Base-by-base conservation (phyloP, 139 green algal genomes). In the Coelastrella sp. region DNA sequence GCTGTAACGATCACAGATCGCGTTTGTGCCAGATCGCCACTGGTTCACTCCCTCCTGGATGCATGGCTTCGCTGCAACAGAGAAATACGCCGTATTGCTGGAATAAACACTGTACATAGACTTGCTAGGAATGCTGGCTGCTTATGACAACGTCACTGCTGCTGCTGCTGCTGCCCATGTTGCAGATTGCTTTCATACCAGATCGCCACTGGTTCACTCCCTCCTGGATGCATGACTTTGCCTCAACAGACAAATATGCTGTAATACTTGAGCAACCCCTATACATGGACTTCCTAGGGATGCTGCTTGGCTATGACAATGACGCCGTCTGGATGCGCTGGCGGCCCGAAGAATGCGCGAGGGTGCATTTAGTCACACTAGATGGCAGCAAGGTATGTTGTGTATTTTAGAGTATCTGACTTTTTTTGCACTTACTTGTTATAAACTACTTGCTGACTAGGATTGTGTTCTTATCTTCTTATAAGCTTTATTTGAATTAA, bases 161-260 rank as follows among this genome's bases (percentile, higher is more conserved):
- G 32, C 32, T 47, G 32, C 32, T 47, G 32, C 6, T 77, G 71
- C 16, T 77, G 19, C 19, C 13, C 71, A 32, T 61, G 60, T 54
- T 79, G 22, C n/a, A 94, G 90, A 86, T 96, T 22, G 94, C 90
- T 0, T 94, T 87, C 77, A 73, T 96, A 32, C 81, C 81, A 6
- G 93, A 96, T 81, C 83, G 89, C 3, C 73, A 91, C 19, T 92
- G 92, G 13, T 20, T 92, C 6, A 83, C 92, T 3, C 95, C 96
- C 6, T 89, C 93, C 7, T 98, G 96, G 96, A 92, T 98, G 10
- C 96, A 98, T 82, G 95, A 97, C 84, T 97, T 98, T 76, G 93
- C 94, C 4, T 83, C 87, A 57, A 96, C 92, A 7, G 91, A 93
- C 47, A 74, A 93, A 7, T n/a, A 86, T 59, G 83, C 66, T 3